These are phyloP conservation scores for Agrostemma githago DNA, from an alignment of 148 eudicot species.

Conservation along the genomic window DNA sequence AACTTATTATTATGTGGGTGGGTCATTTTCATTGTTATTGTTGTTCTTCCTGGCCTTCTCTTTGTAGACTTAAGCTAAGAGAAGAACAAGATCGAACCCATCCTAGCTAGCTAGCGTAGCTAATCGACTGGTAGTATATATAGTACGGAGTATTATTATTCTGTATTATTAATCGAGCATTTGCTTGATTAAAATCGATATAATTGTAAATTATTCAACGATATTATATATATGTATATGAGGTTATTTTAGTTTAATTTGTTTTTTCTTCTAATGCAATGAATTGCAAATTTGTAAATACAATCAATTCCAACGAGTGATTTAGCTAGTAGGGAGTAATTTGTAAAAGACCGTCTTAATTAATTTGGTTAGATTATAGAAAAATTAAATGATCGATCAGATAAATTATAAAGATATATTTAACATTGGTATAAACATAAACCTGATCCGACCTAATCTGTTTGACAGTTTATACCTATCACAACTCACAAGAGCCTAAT, in stretches of 20 bases:
- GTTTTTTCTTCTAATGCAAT: neutral
- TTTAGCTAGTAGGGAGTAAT: too few relatives aligned
- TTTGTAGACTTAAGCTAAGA: neutral
- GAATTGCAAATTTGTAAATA: neutral
- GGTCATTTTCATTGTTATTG: conserved; percentile 28
- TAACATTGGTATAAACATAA: too few relatives aligned
- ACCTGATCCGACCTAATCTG: too few relatives aligned
- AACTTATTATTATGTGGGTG: neutral
- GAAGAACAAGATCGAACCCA: conserved; percentile 16
- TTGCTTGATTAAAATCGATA: conserved; percentile 2
- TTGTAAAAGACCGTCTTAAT: too few relatives aligned
- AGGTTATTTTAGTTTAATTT: neutral
- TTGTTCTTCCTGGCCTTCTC: conserved; percentile 1
- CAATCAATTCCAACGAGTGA: too few relatives aligned
- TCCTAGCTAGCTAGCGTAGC: too few relatives aligned
- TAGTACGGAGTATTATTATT: neutral
- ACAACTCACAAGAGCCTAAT: too few relatives aligned
- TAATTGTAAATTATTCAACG: neutral
- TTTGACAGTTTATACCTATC: too few relatives aligned
- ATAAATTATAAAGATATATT: too few relatives aligned
- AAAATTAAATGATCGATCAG: too few relatives aligned
- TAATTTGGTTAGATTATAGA: too few relatives aligned
- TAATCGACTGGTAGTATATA: neutral
- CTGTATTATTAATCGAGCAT: neutral
- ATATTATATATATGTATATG: neutral